Conservation (phyloP, 495 filamentous ascomycete species). For the Daldinia grandis region DNA sequence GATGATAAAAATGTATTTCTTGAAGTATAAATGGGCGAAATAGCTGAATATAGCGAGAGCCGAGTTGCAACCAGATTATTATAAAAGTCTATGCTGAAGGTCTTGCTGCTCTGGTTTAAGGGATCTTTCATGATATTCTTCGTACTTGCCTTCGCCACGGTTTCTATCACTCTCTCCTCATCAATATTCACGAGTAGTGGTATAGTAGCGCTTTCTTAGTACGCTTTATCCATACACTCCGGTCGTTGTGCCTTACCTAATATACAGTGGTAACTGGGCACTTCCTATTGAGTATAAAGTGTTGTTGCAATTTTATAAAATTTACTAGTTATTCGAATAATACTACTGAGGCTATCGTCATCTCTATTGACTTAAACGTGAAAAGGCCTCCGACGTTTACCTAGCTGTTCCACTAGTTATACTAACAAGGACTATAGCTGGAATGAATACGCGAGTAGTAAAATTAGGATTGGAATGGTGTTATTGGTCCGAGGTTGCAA, state of each 20-base stretch:
- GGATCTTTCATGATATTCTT: not conserved
- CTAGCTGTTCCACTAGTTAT: too few species aligned
- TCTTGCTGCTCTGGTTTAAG: not conserved
- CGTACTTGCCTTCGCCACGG: not conserved
- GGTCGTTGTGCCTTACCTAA: not conserved
- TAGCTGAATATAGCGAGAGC: not conserved
- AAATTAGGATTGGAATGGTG: not conserved
- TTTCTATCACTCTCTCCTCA: not conserved
- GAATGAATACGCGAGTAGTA: too few species aligned
- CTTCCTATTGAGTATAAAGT: not conserved
- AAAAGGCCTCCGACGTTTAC: too few species aligned
- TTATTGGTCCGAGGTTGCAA: not conserved
- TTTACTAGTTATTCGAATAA: too few species aligned
- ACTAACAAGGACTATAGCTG: too few species aligned
- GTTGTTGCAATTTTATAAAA: too few species aligned
- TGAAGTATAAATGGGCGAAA: not conserved
- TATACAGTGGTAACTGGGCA: not conserved
- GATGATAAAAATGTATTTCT: not conserved
- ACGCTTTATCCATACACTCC: not conserved
- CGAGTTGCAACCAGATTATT: not conserved
- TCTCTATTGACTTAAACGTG: too few species aligned
- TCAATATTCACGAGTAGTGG: not conserved
- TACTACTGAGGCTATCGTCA: too few species aligned
- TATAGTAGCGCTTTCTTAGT: not conserved
- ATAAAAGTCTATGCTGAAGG: not conserved